Evolutionary conservation across 352 stramenopile species (phyloP).

Genomic region (Phytophthora tentaculata): DNA sequence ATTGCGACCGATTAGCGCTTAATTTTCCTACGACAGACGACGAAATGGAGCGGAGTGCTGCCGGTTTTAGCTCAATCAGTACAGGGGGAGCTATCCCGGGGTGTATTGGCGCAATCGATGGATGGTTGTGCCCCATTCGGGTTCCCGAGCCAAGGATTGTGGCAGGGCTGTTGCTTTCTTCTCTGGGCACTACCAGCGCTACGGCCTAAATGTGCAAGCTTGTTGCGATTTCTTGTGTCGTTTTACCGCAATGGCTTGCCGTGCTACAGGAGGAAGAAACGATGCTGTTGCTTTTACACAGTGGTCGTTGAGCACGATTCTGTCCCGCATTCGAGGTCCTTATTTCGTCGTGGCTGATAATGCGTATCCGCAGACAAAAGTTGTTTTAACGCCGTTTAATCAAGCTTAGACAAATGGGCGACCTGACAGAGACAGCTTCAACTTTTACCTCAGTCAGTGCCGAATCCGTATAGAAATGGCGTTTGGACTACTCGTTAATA

Average conservation of each 20-base stretch:
- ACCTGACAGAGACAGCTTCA: background rate
- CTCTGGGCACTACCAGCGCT: too few species aligned
- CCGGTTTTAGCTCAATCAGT: constrained; percentile 2
- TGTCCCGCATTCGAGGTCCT: background rate
- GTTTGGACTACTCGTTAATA: too few species aligned
- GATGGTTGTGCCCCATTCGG: too few species aligned
- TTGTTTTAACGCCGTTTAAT: background rate
- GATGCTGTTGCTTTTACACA: too few species aligned
- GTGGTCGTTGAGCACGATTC: background rate
- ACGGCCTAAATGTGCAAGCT: constrained; percentile 10
- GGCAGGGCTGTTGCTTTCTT: too few species aligned
- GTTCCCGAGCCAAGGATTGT: too few species aligned
- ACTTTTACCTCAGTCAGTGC: too few species aligned
- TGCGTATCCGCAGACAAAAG: background rate
- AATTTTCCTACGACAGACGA: background rate
- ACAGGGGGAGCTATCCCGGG: background rate
- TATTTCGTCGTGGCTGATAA: constrained; percentile 1
- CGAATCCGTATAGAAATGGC: too few species aligned
- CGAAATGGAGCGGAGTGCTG: constrained; percentile 1
- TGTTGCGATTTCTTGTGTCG: too few species aligned
- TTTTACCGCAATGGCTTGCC: constrained; percentile 9
- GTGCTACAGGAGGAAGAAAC: too few species aligned
- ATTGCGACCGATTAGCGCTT: background rate
- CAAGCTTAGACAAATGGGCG: background rate
- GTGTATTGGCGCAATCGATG: constrained; percentile 17